These are phyloP conservation scores for Colletotrichum lindemuthianum DNA, from an alignment of 2,329 filamentous ascomycete species.

Conservation along the genomic window DNA sequence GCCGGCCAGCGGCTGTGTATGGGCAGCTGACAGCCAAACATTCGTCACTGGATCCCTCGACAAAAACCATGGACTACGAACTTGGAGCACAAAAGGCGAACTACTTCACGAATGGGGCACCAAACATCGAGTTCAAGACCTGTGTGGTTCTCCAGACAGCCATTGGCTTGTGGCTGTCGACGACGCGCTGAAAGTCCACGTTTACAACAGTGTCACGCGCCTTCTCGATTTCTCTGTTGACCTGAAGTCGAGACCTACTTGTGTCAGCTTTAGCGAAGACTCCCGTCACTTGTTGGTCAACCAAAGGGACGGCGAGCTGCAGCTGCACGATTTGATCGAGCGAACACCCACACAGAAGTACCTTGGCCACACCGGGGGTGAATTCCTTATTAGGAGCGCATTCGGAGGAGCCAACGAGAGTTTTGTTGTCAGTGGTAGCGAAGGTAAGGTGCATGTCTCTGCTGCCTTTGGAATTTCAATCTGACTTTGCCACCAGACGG, in stretches of 20 bases:
- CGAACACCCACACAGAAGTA: conserved; percentile 79
- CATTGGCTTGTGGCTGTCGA: conserved; percentile 83
- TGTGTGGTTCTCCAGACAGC: conserved; percentile 85
- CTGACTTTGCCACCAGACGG: conserved; percentile 56
- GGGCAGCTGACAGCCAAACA: conserved; percentile 79
- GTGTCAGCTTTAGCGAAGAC: conserved; percentile 82
- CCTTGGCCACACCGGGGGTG: conserved; percentile 77
- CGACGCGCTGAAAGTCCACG: conserved; percentile 74
- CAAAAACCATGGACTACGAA: conserved; percentile 70
- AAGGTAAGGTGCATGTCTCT: conserved; percentile 67
- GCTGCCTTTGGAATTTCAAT: background rate
- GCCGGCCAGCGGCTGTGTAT: conserved; percentile 89
- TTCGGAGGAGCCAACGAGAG: conserved; percentile 93
- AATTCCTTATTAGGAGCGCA: conserved; percentile 81
- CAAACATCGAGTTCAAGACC: conserved; percentile 81
- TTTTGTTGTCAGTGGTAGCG: conserved; percentile 91
- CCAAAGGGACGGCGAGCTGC: conserved; percentile 78
- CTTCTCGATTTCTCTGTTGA: conserved; percentile 80
- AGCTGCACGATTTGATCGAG: conserved; percentile 80
- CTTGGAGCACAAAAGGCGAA: conserved; percentile 75
- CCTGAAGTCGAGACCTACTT: conserved; percentile 76
- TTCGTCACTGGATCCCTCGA: conserved; percentile 86
- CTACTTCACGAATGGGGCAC: conserved; percentile 73
- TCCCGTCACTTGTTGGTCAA: conserved; percentile 86
- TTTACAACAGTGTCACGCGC: conserved; percentile 82